Conservation (phyloP, 352 stramenopile genomes). For the Phytophthora citricola region DNA sequence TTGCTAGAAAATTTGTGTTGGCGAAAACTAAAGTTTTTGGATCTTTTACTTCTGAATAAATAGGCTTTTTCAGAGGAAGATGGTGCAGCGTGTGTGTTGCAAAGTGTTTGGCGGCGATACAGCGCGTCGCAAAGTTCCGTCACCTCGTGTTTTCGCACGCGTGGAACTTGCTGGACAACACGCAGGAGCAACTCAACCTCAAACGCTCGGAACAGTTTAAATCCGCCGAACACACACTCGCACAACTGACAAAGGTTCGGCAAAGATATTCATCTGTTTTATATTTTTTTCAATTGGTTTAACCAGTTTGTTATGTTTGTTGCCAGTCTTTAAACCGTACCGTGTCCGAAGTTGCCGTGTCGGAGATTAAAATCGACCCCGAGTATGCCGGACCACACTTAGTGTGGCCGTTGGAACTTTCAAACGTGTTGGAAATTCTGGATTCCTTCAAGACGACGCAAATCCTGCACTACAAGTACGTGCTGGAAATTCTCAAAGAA, state of each 20-base stretch:
- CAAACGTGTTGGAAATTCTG: conserved; percentile 89
- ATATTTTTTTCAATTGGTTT: conserved; percentile 1
- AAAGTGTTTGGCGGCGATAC: conserved; percentile 77
- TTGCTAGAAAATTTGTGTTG: background rate
- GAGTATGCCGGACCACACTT: conserved; percentile 85
- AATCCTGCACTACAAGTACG: conserved; percentile 92
- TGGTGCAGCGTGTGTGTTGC: conserved; percentile 74
- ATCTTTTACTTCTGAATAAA: conserved; percentile 26
- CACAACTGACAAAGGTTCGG: conserved; percentile 74
- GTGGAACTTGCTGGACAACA: conserved; percentile 92
- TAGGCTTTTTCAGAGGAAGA: conserved; percentile 85
- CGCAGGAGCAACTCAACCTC: conserved; percentile 89
- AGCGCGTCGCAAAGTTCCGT: conserved; percentile 81
- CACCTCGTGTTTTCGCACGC: conserved; percentile 82
- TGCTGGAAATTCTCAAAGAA: conserved; percentile 85
- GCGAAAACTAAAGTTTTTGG: conserved; percentile 1
- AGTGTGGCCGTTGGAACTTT: conserved; percentile 83
- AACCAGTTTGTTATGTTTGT: conserved; percentile 6
- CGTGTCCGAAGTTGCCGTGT: conserved; percentile 63
- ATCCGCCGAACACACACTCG: conserved; percentile 80
- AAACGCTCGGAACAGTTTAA: conserved; percentile 90
- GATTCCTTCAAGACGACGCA: conserved; percentile 92
- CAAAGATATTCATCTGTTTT: background rate
- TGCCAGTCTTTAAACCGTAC: conserved; percentile 54
- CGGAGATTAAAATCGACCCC: conserved; percentile 52